These are phyloP conservation scores for Tilletia walkeri DNA, from an alignment of 1,284 basidiomycete species.

Conservation along the genomic window DNA sequence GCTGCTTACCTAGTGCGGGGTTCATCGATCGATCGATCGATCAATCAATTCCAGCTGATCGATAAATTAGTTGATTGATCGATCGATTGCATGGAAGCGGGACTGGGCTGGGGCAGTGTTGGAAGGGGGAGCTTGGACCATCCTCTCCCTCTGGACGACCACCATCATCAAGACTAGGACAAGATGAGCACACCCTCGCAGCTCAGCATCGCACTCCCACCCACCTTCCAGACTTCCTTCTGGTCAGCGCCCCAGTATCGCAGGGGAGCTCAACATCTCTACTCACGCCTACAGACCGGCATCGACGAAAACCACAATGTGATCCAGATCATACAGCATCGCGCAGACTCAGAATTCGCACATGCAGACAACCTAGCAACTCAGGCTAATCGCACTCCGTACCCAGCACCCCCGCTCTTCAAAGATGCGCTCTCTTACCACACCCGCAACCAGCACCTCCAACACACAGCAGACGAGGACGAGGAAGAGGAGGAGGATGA, in stretches of 20 bases:
- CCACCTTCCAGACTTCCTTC: constrained; percentile 46
- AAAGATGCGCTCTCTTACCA: constrained; percentile 25
- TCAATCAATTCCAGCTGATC: background rate
- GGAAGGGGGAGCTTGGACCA: background rate
- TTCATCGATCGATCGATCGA: no score
- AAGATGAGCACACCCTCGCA: constrained; percentile 44
- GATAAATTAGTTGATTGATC: background rate
- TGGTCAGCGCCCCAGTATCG: constrained; percentile 52
- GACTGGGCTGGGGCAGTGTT: no score
- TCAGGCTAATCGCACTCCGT: constrained; percentile 26
- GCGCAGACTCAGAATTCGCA: constrained; percentile 43
- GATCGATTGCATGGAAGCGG: background rate
- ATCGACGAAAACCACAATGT: constrained; percentile 50
- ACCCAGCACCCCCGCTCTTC: constrained; percentile 41
- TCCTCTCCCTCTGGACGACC: background rate
- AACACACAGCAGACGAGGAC: background rate
- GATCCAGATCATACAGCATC: constrained; percentile 43
- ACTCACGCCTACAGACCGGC: constrained; percentile 45
- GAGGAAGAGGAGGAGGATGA: constrained; percentile 23
- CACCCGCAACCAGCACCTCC: background rate
- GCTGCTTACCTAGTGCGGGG: no score
- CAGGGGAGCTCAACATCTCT: constrained; percentile 39
- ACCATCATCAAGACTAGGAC: background rate
- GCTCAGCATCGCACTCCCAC: constrained; percentile 44
- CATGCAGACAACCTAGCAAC: constrained; percentile 39